Conservation (phyloP, 1,284 basidiomycete species). For the Tilletiopsis washingtonensis region DNA sequence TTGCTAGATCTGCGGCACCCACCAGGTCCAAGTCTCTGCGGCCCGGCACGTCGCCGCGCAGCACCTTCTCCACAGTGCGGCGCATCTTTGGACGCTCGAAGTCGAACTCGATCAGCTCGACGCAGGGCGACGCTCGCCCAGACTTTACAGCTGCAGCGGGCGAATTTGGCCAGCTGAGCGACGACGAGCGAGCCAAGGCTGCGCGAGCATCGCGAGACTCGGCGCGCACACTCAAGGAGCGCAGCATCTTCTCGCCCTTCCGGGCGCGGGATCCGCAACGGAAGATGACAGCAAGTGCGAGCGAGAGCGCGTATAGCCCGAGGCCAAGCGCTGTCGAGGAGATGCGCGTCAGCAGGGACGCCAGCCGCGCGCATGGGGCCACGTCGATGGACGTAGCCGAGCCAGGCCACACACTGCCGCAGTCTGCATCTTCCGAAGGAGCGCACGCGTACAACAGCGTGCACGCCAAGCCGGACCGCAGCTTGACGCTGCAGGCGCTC, state of each 20-base stretch:
- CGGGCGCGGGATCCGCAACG: not conserved
- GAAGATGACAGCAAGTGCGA: not conserved
- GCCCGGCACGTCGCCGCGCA: not conserved
- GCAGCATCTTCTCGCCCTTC: not conserved
- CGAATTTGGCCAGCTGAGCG: not conserved
- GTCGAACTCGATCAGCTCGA: not conserved
- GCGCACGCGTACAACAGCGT: no score
- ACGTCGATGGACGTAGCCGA: not conserved
- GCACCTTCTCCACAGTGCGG: not conserved
- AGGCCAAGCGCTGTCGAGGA: no score
- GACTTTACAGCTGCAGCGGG: not conserved
- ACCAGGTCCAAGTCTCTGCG: no score
- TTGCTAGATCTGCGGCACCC: not conserved
- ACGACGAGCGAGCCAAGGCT: not conserved
- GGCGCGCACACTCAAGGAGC: not conserved
- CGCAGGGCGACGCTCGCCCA: not conserved
- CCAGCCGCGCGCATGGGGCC: not conserved
- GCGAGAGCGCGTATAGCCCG: not conserved
- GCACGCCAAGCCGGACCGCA: not conserved
- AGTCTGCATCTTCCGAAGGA: no score
- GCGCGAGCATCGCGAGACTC: not conserved
- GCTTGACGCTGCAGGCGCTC: constrained; percentile 3
- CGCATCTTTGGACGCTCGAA: not conserved
- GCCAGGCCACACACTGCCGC: not conserved
- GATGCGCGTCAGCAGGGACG: not conserved